Conservation (phyloP, 2,329 filamentous ascomycete genomes). For the Fusarium lateritium region DNA sequence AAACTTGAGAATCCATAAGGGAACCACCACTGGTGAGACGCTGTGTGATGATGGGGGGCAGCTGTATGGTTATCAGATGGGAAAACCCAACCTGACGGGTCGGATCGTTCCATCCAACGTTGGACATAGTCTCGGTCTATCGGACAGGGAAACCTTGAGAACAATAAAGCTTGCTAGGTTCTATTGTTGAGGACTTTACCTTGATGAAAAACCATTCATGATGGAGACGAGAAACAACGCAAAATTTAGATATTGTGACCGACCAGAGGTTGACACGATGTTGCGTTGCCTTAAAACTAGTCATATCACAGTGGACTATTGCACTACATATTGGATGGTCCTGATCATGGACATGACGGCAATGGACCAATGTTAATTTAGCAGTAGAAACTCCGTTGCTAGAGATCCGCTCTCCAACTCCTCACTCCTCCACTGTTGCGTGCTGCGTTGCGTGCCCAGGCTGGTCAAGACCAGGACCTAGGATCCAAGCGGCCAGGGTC, state of each 20-base stretch:
- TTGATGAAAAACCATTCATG: neutral
- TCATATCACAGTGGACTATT: conserved; percentile 22
- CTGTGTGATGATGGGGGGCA: conserved; percentile 5
- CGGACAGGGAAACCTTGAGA: conserved; percentile 1
- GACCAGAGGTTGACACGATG: neutral
- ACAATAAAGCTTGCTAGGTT: neutral
- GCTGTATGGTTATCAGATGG: conserved; percentile 10
- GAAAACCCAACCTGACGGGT: conserved; percentile 23
- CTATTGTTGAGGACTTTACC: neutral
- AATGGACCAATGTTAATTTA: conserved; percentile 10
- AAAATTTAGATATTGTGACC: conserved; percentile 2
- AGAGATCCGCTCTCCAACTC: conserved; percentile 29
- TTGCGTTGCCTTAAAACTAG: conserved; percentile 7
- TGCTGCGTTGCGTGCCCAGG: conserved; percentile 36
- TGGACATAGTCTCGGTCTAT: conserved; percentile 10
- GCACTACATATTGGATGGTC: neutral
- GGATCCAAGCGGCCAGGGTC: conserved; percentile 4
- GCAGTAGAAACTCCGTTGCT: conserved; percentile 4
- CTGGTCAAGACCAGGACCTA: conserved; percentile 7
- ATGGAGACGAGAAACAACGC: conserved; percentile 7
- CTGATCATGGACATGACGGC: conserved; percentile 10
- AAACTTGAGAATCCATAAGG: conserved; percentile 25
- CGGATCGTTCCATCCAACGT: conserved; percentile 20
- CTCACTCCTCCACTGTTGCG: conserved; percentile 33
- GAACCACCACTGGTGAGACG: conserved; percentile 3